phyloP scores from a whole-genome alignment of 169 alveolate species.

The Plasmodium vivax region DNA sequence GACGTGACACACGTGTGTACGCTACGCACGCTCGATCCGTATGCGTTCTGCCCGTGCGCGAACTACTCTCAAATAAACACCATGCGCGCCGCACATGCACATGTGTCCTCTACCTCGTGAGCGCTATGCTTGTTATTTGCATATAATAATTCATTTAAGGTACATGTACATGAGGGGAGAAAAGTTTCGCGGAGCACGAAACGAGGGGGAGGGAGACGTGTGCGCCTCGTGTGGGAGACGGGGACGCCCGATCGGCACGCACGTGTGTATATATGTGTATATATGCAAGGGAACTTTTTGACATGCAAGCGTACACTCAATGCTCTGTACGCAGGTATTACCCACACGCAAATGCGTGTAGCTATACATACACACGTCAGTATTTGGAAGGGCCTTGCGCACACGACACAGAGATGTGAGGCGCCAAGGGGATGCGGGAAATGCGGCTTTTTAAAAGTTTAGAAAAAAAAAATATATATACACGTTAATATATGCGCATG shows the following conservation, averaged over 20 bases:
- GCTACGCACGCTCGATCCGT: background rate
- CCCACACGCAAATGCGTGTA: background rate
- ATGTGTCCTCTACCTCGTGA: background rate
- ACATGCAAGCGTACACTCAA: background rate
- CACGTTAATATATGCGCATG: background rate
- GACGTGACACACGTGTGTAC: background rate
- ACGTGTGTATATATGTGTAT: background rate
- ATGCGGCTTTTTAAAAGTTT: constrained; percentile 21
- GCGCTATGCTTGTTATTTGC: background rate
- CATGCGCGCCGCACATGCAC: background rate
- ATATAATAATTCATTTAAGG: constrained; percentile 5
- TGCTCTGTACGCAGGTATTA: background rate
- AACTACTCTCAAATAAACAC: background rate
- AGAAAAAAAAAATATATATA: background rate
- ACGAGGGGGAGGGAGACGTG: background rate
- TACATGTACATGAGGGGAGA: background rate
- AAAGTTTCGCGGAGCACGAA: background rate
- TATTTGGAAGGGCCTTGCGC: background rate
- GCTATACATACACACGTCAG: background rate
- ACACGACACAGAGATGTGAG: background rate
- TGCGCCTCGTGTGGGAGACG: background rate
- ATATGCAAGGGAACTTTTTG: background rate
- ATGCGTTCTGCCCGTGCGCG: background rate
- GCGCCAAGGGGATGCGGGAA: background rate
- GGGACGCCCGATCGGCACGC: background rate